phyloP scores from a whole-genome alignment of 1,284 basidiomycete species.

The Heterobasidion occidentale region DNA sequence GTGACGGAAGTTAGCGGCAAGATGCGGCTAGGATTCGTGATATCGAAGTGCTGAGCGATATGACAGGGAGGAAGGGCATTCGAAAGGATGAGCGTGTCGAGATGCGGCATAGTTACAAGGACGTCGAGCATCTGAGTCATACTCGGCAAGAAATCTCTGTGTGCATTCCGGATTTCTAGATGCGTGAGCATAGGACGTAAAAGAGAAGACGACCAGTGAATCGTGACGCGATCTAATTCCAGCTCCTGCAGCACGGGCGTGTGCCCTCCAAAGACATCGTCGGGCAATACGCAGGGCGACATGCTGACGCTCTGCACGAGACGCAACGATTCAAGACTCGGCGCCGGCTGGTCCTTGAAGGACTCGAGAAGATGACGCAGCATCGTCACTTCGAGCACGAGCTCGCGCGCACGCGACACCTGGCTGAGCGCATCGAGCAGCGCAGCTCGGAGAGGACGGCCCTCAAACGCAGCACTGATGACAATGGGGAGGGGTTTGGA shows the following conservation, averaged over 20 bases:
- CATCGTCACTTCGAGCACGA: not conserved
- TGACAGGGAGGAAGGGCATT: not conserved
- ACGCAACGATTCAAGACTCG: not conserved
- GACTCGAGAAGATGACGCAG: not conserved
- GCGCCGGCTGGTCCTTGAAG: not conserved
- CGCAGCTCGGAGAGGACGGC: not conserved
- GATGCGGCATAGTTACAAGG: not conserved
- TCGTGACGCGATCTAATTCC: not conserved
- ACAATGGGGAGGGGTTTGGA: constrained; percentile 2
- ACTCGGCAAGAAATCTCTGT: not conserved
- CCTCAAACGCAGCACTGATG: not conserved
- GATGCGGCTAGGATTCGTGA: not conserved
- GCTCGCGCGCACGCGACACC: not conserved
- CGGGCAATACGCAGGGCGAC: not conserved
- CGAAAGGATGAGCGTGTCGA: constrained; percentile 1
- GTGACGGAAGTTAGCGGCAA: not conserved
- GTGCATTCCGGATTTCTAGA: not conserved
- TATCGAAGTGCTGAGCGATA: not conserved
- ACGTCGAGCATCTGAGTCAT: not conserved
- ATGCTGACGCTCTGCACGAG: not conserved
- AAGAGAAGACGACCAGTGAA: not conserved
- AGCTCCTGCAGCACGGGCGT: not conserved
- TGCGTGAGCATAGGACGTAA: not conserved
- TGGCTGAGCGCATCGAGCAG: not conserved
- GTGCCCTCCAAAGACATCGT: not conserved